These are phyloP conservation scores for Fusarium domesticum DNA, from an alignment of 2,329 filamentous ascomycete species.

Conservation along the genomic window DNA sequence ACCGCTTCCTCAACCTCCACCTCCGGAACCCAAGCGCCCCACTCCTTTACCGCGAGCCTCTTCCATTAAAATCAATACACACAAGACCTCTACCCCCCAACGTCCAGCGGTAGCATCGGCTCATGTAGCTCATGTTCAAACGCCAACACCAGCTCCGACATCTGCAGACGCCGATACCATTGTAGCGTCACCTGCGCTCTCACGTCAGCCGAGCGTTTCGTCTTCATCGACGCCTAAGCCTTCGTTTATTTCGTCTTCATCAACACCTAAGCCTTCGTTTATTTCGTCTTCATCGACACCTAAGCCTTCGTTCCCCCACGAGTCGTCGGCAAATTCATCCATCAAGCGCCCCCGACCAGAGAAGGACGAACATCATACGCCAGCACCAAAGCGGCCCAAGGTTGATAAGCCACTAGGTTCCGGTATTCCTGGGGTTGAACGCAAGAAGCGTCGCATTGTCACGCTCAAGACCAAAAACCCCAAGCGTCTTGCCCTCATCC, in stretches of 20 bases:
- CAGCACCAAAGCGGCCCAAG: conserved; percentile 41
- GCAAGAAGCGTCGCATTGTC: conserved; percentile 37
- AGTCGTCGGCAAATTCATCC: conserved; percentile 20
- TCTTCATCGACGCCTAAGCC: conserved; percentile 20
- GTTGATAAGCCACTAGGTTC: conserved; percentile 30
- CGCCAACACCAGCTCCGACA: conserved; percentile 9
- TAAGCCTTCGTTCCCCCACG: conserved; percentile 19
- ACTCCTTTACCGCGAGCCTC: conserved; percentile 30
- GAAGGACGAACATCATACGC: conserved; percentile 35
- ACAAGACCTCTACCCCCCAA: conserved; percentile 28
- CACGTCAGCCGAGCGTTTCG: conserved; percentile 25
- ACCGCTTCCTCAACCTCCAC: conserved; percentile 16
- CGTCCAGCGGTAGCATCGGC: conserved; percentile 8
- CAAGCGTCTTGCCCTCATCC: conserved; percentile 34
- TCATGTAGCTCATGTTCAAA: conserved; percentile 6
- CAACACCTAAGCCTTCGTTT: conserved; percentile 19
- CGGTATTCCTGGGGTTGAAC: conserved; percentile 17
- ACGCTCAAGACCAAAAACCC: conserved; percentile 37
- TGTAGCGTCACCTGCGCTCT: conserved; percentile 23
- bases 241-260: conserved; percentile 18
- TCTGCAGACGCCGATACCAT: conserved; percentile 27
- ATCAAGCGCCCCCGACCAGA: conserved; percentile 39
- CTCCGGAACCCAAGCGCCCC: conserved; percentile 30
- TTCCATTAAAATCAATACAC: conserved; percentile 41
- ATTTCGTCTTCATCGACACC: conserved; percentile 18